Evolutionary conservation across 768 basidiomycete species (phyloP), one percentile per base, ranked within the genome.

Genomic region (Naganishia antarctica): DNA sequence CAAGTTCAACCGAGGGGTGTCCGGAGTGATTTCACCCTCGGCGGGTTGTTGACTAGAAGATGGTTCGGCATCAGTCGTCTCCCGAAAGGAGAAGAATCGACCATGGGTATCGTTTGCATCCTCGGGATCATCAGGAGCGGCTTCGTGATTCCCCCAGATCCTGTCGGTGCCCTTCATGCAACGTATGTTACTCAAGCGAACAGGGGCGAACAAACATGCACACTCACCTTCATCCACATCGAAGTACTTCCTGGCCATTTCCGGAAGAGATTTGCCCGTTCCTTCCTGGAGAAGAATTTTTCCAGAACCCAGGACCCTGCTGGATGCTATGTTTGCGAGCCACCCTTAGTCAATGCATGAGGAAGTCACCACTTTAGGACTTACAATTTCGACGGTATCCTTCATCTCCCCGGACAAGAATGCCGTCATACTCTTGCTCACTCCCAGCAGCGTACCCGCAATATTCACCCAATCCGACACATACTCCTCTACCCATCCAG

Each of bases 381-480:
- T 67, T 25, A 76, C 74, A 37, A 75, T 49, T 50, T 76, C 76
- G 16, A 79, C 77, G 0, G 91, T 93, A 69, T 94, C 90, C 74
- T 87, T 87, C 86, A 97, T 96, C 78, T 98, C 94, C 12, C 94
- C 94, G 0, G 90, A 91, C 43, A 97, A 80, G 74, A 97, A 90
- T 0, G 96, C 93, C 0, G 92, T 78, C 90, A 97, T 92, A 0
- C 93, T 89, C 80, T 97, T 99, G 1, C 89, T 83, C 2, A 75
- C 74, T 31, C 90, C 92, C 66, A 93, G 79, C 78, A 93, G 85
- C 3, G 93, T 89, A 0, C 93, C 93, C 2, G 85, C 90, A 62
- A 97, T 84, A 63, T 87, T 84, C 29, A 93, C 82, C 71, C 88
- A 87, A 0, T 88, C 83, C 74, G 91, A 89, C 50, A 99, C 83